Evolutionary conservation across 2,329 filamentous ascomycete species (phyloP), one percentile per base, ranked within the genome.

Genomic region (Penicillium sp.): DNA sequence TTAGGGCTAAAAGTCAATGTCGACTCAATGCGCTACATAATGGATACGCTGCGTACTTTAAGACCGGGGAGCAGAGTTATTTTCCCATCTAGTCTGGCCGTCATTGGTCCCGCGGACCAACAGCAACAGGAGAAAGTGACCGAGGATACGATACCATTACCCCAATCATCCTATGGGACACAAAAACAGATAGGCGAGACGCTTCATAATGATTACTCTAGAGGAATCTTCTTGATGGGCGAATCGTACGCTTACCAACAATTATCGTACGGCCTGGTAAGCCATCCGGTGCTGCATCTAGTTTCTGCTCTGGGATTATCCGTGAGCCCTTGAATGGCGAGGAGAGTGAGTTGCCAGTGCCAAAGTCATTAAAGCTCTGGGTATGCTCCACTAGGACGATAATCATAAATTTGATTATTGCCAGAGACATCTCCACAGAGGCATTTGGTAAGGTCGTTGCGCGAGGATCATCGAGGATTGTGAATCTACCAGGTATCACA

Each of bases 401-500:
- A 9, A 54, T 47, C 16, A 54, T 20, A 24, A 54, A 54, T 14
- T 30, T 54, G 5, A 38, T 47, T 35, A 54, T 54, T n/a, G 43
- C 52, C 1, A 35, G 52, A 26, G 43, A 47, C 40, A 33, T 54
- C 3, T 43, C 52, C 6, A 47, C 43, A 18, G 43, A 54, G 47
- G 43, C 52, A 47, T 54, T 47, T 14, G 20, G 30, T 20, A 26
- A 35, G 18, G 43, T 33, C 5, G 28, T 40, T 14, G 16, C 20
- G 4, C 16, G 33, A 8, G 52, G 43, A 21, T 46, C 43, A 8
- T 47, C 52, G n/a, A 45, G 51, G 30, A 47, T 54, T 24, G 42
- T 54, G n/a, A 47, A 54, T 54, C 45, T 54, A 40, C 52, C 52
- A 8, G 52, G 52, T 20, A 47, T 54, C 18, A 54, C 52, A 14